Evolutionary conservation across 352 stramenopile genomes (phyloP).

Genomic region (Phytophthora sp.): DNA sequence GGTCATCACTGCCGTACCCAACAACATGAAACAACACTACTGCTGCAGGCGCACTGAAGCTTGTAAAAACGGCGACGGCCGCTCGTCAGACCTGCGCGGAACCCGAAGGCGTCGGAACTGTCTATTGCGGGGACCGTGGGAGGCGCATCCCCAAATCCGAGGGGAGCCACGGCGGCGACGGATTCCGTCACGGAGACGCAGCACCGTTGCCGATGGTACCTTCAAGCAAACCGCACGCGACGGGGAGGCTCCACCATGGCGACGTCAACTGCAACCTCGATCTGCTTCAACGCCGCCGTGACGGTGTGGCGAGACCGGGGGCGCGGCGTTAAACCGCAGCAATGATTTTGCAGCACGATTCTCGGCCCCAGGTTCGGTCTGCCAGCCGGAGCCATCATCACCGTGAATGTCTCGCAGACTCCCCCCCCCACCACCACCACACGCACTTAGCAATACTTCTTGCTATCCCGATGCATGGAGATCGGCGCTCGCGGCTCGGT

Average conservation of each 20-base stretch:
- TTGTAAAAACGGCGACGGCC: background rate
- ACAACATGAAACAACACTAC: too few species aligned
- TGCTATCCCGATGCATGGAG: background rate
- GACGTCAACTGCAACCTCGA: conserved; percentile 11
- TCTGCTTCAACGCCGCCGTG: background rate
- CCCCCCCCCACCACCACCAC: conserved; percentile 1
- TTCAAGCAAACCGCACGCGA: too few species aligned
- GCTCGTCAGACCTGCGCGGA: conserved; percentile 5
- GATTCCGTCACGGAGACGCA: too few species aligned
- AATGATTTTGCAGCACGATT: conserved; percentile 3
- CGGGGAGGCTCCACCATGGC: too few species aligned
- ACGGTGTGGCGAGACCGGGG: conserved; percentile 12
- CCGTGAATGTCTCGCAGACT: conserved; percentile 15
- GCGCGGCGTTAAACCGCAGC: conserved; percentile 15
- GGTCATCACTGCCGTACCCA: too few species aligned
- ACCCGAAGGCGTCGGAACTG: conserved; percentile 19
- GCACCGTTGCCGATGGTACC: too few species aligned
- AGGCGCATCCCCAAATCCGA: conserved; percentile 36
- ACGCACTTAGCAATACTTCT: conserved; percentile 1
- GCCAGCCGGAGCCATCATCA: conserved; percentile 27
- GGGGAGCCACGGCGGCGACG: conserved; percentile 8
- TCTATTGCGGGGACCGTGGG: conserved; percentile 32
- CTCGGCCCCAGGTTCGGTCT: conserved; percentile 2
- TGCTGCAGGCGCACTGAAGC: too few species aligned
- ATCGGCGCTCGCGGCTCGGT: background rate